Evolutionary conservation across 2,329 filamentous ascomycete genomes (phyloP).

Genomic region (Ophidiomyces ophidiicola): DNA sequence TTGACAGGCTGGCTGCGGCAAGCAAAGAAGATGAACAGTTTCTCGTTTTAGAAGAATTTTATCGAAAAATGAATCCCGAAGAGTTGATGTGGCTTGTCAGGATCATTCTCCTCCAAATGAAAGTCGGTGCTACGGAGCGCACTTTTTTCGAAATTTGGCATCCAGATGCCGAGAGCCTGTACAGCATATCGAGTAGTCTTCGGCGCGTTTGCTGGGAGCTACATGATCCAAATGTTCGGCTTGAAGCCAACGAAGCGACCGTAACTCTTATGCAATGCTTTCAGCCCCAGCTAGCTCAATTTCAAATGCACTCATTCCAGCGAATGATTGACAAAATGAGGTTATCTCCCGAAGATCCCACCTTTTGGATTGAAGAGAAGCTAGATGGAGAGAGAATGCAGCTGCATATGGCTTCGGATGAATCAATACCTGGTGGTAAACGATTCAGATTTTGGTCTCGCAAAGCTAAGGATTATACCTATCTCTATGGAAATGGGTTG

Average conservation of each 20-base stretch:
- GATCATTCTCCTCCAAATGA: constrained; percentile 75
- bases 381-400: constrained; percentile 96
- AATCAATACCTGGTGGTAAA: constrained; percentile 53
- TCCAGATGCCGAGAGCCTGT: constrained; percentile 62
- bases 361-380: constrained; percentile 98
- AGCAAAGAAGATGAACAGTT: constrained; percentile 74
- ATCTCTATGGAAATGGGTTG: constrained; percentile 72
- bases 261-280: constrained; percentile 87
- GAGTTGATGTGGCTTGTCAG: constrained; percentile 91
- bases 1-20: constrained; percentile 65
- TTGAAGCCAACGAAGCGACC: constrained; percentile 62
- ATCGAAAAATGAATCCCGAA: constrained; percentile 80
- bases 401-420: constrained; percentile 73
- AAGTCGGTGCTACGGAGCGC: constrained; percentile 67
- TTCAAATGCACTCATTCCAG: constrained; percentile 71
- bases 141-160: constrained; percentile 79
- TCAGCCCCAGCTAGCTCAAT: constrained; percentile 87
- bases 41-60: constrained; percentile 71
- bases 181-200: constrained; percentile 83
- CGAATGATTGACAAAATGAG: constrained; percentile 62
- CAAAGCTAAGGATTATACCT: constrained; percentile 92
- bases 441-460: constrained; percentile 85
- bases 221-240: constrained; percentile 55
- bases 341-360: constrained; percentile 54
- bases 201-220: constrained; percentile 92